Conservation (phyloP, 2,329 filamentous ascomycete genomes). For the Pseudocercospora vitis region DNA sequence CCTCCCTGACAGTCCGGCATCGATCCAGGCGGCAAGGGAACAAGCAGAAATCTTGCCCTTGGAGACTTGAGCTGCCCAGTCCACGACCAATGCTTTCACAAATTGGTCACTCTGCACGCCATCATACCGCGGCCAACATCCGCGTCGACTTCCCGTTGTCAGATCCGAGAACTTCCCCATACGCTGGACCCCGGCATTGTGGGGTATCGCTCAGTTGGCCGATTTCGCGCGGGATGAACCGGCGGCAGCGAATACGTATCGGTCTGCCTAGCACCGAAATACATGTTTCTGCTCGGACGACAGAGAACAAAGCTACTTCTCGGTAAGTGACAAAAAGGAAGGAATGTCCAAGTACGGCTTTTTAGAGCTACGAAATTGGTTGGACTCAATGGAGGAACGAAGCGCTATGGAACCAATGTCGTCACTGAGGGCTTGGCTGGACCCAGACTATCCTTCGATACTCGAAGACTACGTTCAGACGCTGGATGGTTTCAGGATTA, state of each 20-base stretch:
- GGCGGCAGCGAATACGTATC: neutral
- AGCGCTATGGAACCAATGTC: neutral
- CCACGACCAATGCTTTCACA: neutral
- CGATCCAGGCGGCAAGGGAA: conserved; percentile 14
- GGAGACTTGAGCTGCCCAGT: neutral
- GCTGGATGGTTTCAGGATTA: conserved; percentile 2
- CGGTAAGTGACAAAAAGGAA: neutral
- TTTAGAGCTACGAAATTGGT: neutral
- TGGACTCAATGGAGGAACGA: conserved; percentile 4
- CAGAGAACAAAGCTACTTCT: neutral
- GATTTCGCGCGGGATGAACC: conserved; percentile 1
- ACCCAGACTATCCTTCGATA: conserved; percentile 1
- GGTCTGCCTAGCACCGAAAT: neutral
- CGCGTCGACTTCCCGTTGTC: neutral
- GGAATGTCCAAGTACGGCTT: neutral
- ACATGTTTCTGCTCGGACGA: neutral
- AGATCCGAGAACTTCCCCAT: neutral
- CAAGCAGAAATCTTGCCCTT: neutral
- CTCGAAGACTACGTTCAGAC: conserved; percentile 1
- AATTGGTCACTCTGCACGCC: neutral
- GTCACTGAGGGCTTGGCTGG: conserved; percentile 3
- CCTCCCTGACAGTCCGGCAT: conserved; percentile 16
- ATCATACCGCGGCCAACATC: neutral
- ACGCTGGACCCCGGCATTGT: neutral
- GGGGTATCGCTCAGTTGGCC: neutral